Percentiles rank a stretch among this genome's conserved stretches.
Conservation (phyloP, 192 early-diverging fungal species). For the Chytriomyces confervae region DNA sequence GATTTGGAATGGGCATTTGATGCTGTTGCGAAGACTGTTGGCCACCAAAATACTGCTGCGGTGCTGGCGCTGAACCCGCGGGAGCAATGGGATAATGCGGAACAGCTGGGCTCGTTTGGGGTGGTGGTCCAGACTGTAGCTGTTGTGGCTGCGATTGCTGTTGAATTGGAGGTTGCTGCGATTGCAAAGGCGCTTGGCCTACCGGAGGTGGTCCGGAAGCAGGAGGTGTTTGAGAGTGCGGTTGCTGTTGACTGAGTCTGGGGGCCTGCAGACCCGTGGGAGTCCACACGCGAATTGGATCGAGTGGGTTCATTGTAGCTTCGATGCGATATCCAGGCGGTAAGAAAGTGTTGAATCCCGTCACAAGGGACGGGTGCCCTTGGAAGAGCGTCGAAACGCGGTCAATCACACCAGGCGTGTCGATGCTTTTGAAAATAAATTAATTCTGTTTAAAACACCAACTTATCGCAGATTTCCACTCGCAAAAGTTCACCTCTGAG, state of each 20-base stretch:
- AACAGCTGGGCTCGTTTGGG: no score
- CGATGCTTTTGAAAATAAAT: slow-evolving; percentile 74
- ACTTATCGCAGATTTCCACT: no score
- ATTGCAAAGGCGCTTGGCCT: neutral
- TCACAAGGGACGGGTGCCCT: slow-evolving; percentile 86
- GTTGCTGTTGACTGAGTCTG: neutral
- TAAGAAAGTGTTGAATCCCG: slow-evolving; percentile 98
- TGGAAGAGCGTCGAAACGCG: slow-evolving; percentile 96
- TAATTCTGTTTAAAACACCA: no score
- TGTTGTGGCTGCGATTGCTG: neutral
- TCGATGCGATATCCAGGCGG: slow-evolving; percentile 98
- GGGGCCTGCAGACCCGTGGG: slow-evolving; percentile 52
- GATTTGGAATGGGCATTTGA: neutral
- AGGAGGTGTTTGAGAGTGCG: neutral
- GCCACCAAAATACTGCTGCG: neutral
- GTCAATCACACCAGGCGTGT: slow-evolving; percentile 97
- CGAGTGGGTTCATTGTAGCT: slow-evolving; percentile 78
- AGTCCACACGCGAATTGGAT: slow-evolving; percentile 87
- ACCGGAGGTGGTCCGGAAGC: neutral
- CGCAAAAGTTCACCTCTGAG: slow-evolving; percentile 75
- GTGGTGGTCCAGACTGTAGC: neutral
- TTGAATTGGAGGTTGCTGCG: neutral
- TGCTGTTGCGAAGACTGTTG: neutral
- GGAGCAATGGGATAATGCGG: neutral
- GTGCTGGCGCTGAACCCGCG: neutral